Conservation (phyloP, 768 basidiomycete species). For the Russula sp. region DNA sequence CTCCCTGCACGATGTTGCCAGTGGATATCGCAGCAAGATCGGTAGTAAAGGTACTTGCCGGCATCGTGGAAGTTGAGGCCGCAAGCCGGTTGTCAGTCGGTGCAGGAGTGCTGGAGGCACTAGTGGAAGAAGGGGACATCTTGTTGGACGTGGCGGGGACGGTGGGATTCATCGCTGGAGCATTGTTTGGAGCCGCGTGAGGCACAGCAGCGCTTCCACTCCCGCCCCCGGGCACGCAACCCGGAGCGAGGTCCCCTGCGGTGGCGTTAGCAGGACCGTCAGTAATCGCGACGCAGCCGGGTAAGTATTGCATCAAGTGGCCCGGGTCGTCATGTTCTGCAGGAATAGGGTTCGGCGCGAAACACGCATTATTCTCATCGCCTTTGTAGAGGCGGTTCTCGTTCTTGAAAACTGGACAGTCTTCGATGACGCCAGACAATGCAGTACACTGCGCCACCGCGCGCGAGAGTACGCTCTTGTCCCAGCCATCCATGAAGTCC, state of each 20-base stretch:
- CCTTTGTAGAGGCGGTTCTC: constrained; percentile 4
- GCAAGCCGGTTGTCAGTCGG: neutral
- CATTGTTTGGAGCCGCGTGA: neutral
- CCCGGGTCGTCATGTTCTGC: neutral
- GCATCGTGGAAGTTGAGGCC: neutral
- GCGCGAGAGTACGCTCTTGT: constrained; percentile 38
- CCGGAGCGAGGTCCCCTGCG: neutral
- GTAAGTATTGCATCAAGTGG: neutral
- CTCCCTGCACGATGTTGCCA: neutral
- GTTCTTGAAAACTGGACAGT: constrained; percentile 15
- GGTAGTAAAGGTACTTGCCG: neutral
- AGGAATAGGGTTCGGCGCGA: constrained; percentile 10
- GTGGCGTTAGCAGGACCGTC: constrained; percentile 8
- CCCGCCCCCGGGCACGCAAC: neutral
- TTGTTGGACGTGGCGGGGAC: neutral
- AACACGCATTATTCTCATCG: neutral
- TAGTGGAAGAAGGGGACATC: neutral
- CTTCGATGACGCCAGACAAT: constrained; percentile 17
- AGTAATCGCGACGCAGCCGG: constrained; percentile 23
- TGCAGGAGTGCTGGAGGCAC: neutral
- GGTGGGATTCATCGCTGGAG: neutral
- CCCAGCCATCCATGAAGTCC: constrained; percentile 46
- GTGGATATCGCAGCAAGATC: neutral
- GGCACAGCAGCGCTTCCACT: too few species aligned
- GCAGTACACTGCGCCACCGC: constrained; percentile 39